A percentile compares a stretch with the other conserved stretches of the same genome.
phyloP scores from a whole-genome alignment of 2,329 filamentous ascomycete genomes.

The Westerdykella sp. region DNA sequence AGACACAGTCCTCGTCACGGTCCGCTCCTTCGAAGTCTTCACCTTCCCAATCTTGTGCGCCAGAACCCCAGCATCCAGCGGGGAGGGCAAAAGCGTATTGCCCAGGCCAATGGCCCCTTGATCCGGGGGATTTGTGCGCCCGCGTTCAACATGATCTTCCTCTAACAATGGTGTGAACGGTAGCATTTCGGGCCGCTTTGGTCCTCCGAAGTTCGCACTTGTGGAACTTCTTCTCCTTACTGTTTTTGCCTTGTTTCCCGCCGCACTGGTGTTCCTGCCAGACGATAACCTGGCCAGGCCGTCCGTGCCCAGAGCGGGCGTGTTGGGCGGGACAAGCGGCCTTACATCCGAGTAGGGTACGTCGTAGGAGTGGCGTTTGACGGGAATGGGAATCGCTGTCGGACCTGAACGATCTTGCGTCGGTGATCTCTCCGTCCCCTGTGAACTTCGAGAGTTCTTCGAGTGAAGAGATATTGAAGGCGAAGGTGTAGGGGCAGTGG shows the following conservation, averaged over 20 bases:
- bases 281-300: neutral
- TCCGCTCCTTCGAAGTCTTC: constrained; percentile 3
- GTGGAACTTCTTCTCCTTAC: neutral
- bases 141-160: no score
- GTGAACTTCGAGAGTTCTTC: no score
- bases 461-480: neutral
- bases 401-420: neutral
- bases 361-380: constrained; percentile 5
- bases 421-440: neutral
- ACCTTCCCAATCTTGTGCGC: constrained; percentile 7
- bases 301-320: constrained; percentile 1
- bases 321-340: constrained; percentile 10
- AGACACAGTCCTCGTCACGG: no score
- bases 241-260: neutral
- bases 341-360: constrained; percentile 3
- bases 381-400: neutral
- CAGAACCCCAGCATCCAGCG: constrained; percentile 4
- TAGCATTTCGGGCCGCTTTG: no score
- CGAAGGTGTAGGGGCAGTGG: constrained; percentile 5
- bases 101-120: no score
- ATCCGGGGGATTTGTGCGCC: no score
- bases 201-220: neutral
- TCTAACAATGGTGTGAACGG: no score
- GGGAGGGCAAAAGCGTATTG: no score
- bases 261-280: neutral